phyloP scores from a whole-genome alignment of 2,329 filamentous ascomycete species.

The Colletotrichum zoysiae region DNA sequence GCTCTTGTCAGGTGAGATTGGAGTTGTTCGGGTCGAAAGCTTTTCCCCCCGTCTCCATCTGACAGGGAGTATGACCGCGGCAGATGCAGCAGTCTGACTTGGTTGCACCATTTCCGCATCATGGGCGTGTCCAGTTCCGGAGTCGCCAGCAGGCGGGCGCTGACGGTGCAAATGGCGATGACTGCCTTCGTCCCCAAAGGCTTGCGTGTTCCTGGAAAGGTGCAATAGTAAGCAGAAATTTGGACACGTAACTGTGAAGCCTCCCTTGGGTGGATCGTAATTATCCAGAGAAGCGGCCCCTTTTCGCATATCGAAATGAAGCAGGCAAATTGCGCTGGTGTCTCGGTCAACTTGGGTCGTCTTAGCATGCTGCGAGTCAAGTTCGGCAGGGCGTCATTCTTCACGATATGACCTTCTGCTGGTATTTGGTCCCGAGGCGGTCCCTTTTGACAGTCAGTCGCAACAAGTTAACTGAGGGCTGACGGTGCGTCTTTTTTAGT shows the following conservation, averaged over 20 bases:
- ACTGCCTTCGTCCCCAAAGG: neutral
- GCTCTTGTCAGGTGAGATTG: constrained; percentile 35
- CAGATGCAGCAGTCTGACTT: constrained; percentile 27
- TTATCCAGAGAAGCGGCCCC: neutral
- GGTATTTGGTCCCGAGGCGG: neutral
- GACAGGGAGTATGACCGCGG: constrained; percentile 34
- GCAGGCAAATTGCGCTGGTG: constrained; percentile 29
- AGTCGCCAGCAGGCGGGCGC: neutral
- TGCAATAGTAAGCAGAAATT: neutral
- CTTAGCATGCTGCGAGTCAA: constrained; percentile 9
- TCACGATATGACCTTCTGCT: constrained; percentile 4
- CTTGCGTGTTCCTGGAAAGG: neutral
- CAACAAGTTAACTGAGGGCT: neutral
- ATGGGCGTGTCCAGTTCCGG: constrained; percentile 4
- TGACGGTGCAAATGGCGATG: neutral
- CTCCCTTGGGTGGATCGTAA: constrained; percentile 9
- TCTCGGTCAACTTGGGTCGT: constrained; percentile 9
- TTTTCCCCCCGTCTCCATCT: constrained; percentile 31
- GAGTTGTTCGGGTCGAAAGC: constrained; percentile 32
- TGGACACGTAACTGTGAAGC: neutral
- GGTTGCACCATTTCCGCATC: constrained; percentile 10
- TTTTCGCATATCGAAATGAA: constrained; percentile 15
- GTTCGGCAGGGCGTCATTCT: neutral
- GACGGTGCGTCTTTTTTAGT: neutral
- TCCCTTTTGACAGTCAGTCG: neutral